Percentiles rank a stretch among this genome's conserved stretches.
Conservation (phyloP, 75 land plant species). For the Cryptomeria japonica region DNA sequence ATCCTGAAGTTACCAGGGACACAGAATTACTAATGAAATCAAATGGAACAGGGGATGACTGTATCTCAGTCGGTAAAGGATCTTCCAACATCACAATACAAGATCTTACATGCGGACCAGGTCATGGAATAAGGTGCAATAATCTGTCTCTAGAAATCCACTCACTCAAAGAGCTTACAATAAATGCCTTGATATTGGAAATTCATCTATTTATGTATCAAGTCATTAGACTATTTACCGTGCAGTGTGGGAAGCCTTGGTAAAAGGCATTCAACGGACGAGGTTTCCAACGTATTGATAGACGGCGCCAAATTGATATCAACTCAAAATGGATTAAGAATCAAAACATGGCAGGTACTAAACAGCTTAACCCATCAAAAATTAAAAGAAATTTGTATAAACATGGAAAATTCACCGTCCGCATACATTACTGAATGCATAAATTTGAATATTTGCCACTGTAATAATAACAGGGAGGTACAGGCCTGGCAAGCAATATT, state of each 20-base stretch:
- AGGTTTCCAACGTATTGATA: constrained; percentile 44
- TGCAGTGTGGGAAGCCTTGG: constrained; percentile 77
- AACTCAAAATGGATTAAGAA: constrained; percentile 57
- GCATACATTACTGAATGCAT: neutral
- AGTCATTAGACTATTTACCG: neutral
- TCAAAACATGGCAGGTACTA: constrained; percentile 61
- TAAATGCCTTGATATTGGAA: neutral
- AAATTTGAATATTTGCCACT: neutral
- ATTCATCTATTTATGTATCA: neutral
- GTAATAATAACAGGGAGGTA: constrained; percentile 61
- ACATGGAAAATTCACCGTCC: neutral
- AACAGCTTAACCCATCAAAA: neutral
- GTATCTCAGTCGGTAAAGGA: constrained; percentile 40
- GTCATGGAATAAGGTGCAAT: constrained; percentile 44
- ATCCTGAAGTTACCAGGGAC: neutral
- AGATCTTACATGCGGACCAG: constrained; percentile 40
- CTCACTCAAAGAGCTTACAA: neutral
- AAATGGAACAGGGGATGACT: constrained; percentile 38
- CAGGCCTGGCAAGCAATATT: constrained; percentile 62
- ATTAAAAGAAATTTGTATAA: neutral
- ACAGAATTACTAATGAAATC: neutral
- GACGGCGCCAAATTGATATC: constrained; percentile 30
- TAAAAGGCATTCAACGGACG: constrained; percentile 19
- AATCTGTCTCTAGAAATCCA: neutral
- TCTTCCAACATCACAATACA: constrained; percentile 27